phyloP scores from a whole-genome alignment of 805 yeast species.

The Kodamaea lidongshanica region DNA sequence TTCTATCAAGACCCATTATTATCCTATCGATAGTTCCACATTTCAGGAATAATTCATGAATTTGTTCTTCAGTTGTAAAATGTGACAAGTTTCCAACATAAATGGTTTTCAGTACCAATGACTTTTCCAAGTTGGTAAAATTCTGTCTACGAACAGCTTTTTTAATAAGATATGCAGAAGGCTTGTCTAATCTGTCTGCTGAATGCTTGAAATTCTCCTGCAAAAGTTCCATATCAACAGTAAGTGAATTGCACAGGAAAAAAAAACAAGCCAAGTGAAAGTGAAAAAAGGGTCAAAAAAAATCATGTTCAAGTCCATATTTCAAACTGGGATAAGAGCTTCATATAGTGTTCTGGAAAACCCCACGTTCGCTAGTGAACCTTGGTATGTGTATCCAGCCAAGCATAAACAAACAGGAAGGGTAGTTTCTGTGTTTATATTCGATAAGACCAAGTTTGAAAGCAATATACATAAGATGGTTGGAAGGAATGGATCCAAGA shows the following conservation, averaged over 20 bases:
- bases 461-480: slow-evolving; percentile 30
- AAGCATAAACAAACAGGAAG: slow-evolving; percentile 57
- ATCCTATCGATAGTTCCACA: slow-evolving; percentile 75
- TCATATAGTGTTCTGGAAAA: slow-evolving; percentile 63
- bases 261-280: too few relatives aligned
- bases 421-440: slow-evolving; percentile 75
- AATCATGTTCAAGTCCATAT: slow-evolving; percentile 47
- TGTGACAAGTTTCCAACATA: slow-evolving; percentile 89
- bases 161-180: slow-evolving; percentile 60
- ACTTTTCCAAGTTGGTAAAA: slow-evolving; percentile 57
- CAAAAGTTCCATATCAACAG: slow-evolving; percentile 28
- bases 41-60: slow-evolving; percentile 77
- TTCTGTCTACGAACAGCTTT: slow-evolving; percentile 53
- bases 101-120: slow-evolving; percentile 66
- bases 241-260: not conserved
- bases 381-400: slow-evolving; percentile 87
- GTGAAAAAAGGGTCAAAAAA: too few relatives aligned
- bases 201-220: slow-evolving; percentile 53
- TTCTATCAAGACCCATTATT: slow-evolving; percentile 91
- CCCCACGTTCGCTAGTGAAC: slow-evolving; percentile 66
- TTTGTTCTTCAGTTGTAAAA: slow-evolving; percentile 91
- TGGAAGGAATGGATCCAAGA: slow-evolving; percentile 23
- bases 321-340: slow-evolving; percentile 56
- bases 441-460: slow-evolving; percentile 75
- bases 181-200: slow-evolving; percentile 62